These are phyloP conservation scores for Linum lewisii DNA, from an alignment of 345 rosid species.

Conservation along the genomic window DNA sequence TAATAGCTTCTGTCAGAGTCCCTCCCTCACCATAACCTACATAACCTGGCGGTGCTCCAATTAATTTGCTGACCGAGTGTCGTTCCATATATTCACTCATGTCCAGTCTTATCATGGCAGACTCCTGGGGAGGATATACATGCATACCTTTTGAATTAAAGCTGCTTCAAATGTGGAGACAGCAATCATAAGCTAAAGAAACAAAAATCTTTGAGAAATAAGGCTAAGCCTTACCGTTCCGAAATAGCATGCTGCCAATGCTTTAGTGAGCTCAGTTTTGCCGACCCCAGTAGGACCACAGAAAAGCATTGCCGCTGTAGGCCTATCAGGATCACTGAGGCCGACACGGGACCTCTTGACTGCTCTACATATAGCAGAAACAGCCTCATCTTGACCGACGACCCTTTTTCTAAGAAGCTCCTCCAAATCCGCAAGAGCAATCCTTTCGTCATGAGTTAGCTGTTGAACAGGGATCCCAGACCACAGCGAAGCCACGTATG, in stretches of 20 bases:
- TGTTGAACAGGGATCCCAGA: conserved; percentile 96
- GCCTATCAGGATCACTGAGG: conserved; percentile 80
- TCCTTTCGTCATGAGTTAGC: conserved; percentile 85
- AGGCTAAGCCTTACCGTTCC: conserved; percentile 61
- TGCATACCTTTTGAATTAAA: too few species aligned
- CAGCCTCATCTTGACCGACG: conserved; percentile 95
- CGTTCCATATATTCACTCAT: conserved; percentile 99
- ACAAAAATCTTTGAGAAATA: too few species aligned
- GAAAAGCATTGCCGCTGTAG: conserved; percentile 90
- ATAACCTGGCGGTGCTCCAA: conserved; percentile 96
- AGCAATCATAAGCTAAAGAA: too few species aligned
- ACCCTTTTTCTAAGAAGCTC: conserved; percentile 71
- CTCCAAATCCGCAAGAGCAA: conserved; percentile 64
- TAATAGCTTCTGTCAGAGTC: conserved; percentile 87
- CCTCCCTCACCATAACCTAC: conserved; percentile 93
- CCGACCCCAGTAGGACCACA: conserved; percentile 99
- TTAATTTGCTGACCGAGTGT: conserved; percentile 85
- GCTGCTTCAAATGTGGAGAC: too few species aligned
- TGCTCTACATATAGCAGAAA: conserved; percentile 84
- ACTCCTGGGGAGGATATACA: too few species aligned
- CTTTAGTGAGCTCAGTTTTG: conserved; percentile 87
- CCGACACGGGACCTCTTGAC: conserved; percentile 92
- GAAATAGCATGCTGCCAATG: conserved; percentile 75
- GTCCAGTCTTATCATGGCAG: conserved; percentile 89
- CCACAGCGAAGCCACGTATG: conserved; percentile 89